Base-by-base conservation (phyloP, 257 asterid species). In the Solanum bulbocastanum region DNA sequence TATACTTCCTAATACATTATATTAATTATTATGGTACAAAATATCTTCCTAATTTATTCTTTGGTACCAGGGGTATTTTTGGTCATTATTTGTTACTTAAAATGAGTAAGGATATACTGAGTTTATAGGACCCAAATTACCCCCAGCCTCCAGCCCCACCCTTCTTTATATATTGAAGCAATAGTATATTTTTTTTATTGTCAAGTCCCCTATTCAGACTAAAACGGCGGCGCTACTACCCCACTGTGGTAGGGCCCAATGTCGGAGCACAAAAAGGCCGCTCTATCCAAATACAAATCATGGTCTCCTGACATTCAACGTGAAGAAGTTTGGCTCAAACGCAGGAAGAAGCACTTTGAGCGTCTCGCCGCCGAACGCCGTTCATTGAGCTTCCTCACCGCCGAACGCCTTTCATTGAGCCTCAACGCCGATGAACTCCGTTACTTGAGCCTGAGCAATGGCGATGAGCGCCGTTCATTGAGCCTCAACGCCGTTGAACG, bases 221-320 rank as follows among this genome's bases (percentile, higher is more conserved):
- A 42, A 81, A 81, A 46, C 16, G 40, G 66, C 68, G 65, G 65
- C 84, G 25, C 27, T 30, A 39, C 2, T 23, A 8, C 20, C 33
- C 18, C 37, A 78, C 9, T n/a, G 84, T 78, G 37, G n/a, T 78
- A 36, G 32, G 84, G 62, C 39, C 84, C 14, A 78, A 86, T 86
- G 88, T 32, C 88, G 25, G 84, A 86, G 58, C 22, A 86, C 23
- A 27, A 52, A 65, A 58, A 49, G 78, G 39, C 83, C 23, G 85
- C 85, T n/a, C 91, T 95, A 18, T 72, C 42, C 91, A 93, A 93
- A 91, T 91, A 93, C 87, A 92, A 91, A 30, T 93, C 99, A 0
- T 93, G 97, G 98, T 93, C 97, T 0, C 94, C 94, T 0, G 94
- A 94, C 89, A 89, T 69, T 82, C 86, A 85, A 15, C 95, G 97